Evolutionary conservation across 805 yeast genomes (phyloP), one percentile per base, ranked within the genome.

Genomic region (Candida sonorensis): DNA sequence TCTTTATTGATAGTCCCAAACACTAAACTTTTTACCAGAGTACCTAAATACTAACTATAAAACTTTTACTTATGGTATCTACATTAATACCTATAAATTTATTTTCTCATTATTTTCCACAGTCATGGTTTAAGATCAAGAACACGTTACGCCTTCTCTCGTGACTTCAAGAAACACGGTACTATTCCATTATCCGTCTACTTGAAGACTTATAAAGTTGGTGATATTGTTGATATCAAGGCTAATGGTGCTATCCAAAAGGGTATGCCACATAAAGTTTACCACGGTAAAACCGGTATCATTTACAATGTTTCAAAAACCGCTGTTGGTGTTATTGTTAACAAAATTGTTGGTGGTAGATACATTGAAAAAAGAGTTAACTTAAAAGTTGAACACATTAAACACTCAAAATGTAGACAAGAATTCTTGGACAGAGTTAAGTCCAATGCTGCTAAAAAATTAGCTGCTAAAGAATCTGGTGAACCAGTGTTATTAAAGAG

Each of bases 211-310:
- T 92, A 92, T 94, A 87, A 79, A 73, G 97, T 92, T 61, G 98
- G 98, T 64, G 98, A 92, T 71, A 90, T 92, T 60, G 98, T 92
- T 63, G 98, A 92, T 72, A 88, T 92, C 78, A 90, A 85, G 76
- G 98, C 94, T 69, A 92, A 92, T 69, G 96, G 96, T 79, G 77
- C 98, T 55, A 77, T 88, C 78, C 97, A 92, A 69, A 88, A 90
- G 82, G 97, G 97, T 85, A 86, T 92, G 96, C 98, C 98, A 69
- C 95, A 86, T 87, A 92, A 92, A 78, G 88, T 77, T 83, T 92
- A 92, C 96, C 97, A 92, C 80, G 98, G 98, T 74, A 92, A 88
- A 81, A 92, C 98, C 53, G 98, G 98, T 81, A 85, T 92, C 58
- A 79, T 92, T 52, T 92, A 79, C 95, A 92, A 92, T 81, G 94